Evolutionary conservation across 1,139 yeast species (phyloP), one percentile per base, ranked within the genome.

Genomic region (Blastobotrys proliferans): DNA sequence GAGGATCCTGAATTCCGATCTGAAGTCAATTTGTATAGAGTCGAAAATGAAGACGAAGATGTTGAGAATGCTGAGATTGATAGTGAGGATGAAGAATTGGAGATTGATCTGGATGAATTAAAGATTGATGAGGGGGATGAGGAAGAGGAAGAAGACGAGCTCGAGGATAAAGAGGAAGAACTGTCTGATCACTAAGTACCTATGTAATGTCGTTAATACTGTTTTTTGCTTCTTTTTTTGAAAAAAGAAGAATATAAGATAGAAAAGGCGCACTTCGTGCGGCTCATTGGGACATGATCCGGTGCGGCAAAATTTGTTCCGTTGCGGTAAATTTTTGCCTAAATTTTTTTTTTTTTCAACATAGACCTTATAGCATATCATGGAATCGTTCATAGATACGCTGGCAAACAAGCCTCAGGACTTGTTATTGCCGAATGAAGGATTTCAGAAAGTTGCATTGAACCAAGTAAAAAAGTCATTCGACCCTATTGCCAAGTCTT

Each of bases 1-100:
- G 96, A 90, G 68, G 97, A 90, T 67, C 81, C 81, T 45, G 97
- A 90, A 62, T 76, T 90, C 66, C 80, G 97, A 73, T 87, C 81
- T 57, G 81, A 87, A 40, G 78, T 90, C 60, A 85, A 90, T 62
- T 62, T 90, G 60, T 90, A 88, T 69, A 85, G 83, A 68, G 78
- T 80, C n/a, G 48, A 50, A 19, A 53, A 48, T 18, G 44, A 49
- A n/a, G 53, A 50, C 20, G 44, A 48, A 11, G 46, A 58, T 47
- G 70, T 63, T n/a, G 29, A 65, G 53, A 43, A 63, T 9, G 69
- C 21, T n/a, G 38, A 40, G 20, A 14, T 20, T 13, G 37, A 26
- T 20, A 21, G n/a, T 3, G 42, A 33, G 3, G 26, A 27, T 8
- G 58, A 14, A 68, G 48, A 42, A 6, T n/a, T 45, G 10, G 46